These are phyloP conservation scores for Ophiostoma sp. DNA, from an alignment of 2,329 filamentous ascomycete species.

Conservation along the genomic window DNA sequence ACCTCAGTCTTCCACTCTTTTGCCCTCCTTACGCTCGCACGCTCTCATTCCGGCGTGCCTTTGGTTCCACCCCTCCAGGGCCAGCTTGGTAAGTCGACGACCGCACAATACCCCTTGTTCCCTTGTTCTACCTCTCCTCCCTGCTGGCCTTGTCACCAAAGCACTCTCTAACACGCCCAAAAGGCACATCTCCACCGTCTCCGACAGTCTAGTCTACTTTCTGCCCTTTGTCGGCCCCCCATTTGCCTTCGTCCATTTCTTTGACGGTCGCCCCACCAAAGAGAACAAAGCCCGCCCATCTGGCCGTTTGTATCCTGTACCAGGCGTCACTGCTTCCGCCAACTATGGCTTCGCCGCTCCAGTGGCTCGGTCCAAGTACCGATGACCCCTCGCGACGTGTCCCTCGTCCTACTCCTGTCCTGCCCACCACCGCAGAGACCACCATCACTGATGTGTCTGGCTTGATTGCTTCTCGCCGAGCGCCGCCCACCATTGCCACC, in stretches of 20 bases:
- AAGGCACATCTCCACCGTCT: slow-evolving; percentile 8
- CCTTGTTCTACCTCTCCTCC: background rate
- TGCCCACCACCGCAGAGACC: slow-evolving; percentile 13
- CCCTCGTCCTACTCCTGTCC: slow-evolving; percentile 12
- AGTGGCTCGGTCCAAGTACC: slow-evolving; percentile 26
- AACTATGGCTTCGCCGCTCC: slow-evolving; percentile 4
- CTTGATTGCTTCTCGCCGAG: slow-evolving; percentile 9
- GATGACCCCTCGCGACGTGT: slow-evolving; percentile 23
- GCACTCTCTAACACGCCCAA: slow-evolving; percentile 11
- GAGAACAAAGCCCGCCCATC: slow-evolving; percentile 5
- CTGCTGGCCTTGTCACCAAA: background rate
- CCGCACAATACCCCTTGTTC: background rate
- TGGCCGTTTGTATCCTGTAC: slow-evolving; percentile 6
- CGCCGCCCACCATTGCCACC: background rate
- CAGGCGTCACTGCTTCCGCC: slow-evolving; percentile 6
- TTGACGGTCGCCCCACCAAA: slow-evolving; percentile 22
- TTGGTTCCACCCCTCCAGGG: background rate
- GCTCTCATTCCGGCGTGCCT: background rate
- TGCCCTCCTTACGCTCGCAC: background rate
- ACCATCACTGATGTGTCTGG: background rate
- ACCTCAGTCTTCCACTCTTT: background rate
- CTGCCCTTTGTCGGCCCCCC: slow-evolving; percentile 9
- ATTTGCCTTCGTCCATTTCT: slow-evolving; percentile 17
- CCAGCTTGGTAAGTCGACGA: background rate
- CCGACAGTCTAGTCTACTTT: slow-evolving; percentile 14